Percentiles rank a stretch among this genome's conserved stretches.
These are phyloP conservation scores for Wallemia ichthyophaga DNA, from an alignment of 1,284 basidiomycete genomes.

Conservation along the genomic window DNA sequence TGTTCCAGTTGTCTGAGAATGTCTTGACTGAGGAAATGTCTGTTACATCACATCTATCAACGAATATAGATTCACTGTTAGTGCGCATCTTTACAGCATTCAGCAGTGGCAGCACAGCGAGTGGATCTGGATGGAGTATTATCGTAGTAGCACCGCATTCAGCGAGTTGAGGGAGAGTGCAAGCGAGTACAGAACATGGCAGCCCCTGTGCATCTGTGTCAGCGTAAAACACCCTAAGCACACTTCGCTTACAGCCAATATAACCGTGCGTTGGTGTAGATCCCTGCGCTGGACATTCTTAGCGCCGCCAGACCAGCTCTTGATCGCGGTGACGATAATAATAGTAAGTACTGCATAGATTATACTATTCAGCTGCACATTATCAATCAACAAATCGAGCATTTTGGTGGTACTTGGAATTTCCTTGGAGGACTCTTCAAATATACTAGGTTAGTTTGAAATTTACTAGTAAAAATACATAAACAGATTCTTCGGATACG, in stretches of 20 bases:
- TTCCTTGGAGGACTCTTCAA: too few relatives aligned
- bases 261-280: background rate
- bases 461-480: too few relatives aligned
- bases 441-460: too few relatives aligned
- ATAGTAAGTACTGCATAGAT: background rate
- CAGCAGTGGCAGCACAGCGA: background rate
- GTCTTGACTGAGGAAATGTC: background rate
- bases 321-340: background rate
- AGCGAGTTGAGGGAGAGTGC: background rate
- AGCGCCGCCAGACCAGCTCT: background rate
- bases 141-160: background rate
- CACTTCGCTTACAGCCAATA: background rate
- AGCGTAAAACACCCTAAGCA: background rate
- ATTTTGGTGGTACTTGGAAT: background rate
- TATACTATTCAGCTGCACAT: background rate
- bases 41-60: background rate
- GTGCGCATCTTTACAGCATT: background rate
- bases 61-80: background rate
- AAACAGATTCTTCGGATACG: too few relatives aligned
- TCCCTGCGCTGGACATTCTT: background rate
- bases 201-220: background rate
- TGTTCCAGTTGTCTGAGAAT: slow-evolving; percentile 1
- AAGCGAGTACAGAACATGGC: background rate
- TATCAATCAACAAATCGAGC: background rate
- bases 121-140: background rate